Base-by-base conservation (phyloP, 441 rosid genomes). In the Adansonia gregorii region DNA sequence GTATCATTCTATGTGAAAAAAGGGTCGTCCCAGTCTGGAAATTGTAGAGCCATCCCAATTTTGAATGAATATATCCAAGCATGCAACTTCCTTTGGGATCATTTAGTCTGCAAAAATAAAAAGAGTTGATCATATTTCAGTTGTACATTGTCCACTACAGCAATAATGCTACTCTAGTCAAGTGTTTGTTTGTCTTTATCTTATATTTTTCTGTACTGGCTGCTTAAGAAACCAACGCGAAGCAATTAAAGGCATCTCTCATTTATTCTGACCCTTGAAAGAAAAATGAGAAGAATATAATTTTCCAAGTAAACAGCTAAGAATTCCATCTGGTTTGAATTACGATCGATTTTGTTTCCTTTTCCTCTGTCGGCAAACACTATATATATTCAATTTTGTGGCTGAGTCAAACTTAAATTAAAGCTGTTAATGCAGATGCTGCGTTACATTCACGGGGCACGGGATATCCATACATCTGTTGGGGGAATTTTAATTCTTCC, bases 371-470 rank as follows among this genome's bases (percentile, higher is more conserved):
- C 77, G 65, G 81, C 48, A 20, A 76, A 52, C 43, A n/a, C 39
- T 31, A 31, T 31, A 31, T 31, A 20, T 51, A 4, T 31, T 31
- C 14, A n/a, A 43, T 66, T 20, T 8, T 49, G 17, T n/a, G 1
- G 11, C 15, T 69, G 43, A 24, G 73, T 69, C 74, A 70, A 51
- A 67, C 39, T 31, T 31, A 31, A 24, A 19, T 11, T 24, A 67
- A 67, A 22, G 55, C 17, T 12, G 20, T 51, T 15, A 71, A 77
- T 73, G 6, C 64, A 45, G 52, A 41, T 71, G 81, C 81, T 59
- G 88, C 88, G 84, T 83, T 80, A 43, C 63, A 65, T 81, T 84
- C 68, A 84, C 85, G 87, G 72, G 78, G 81, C 56, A 52, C 4
- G 35, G 82, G 67, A 79, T 79, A 81, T 81, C 77, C 76, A 64